Conservation (phyloP, 371 early-diverging fungal species). For the Apophysomyces trapeziformis region DNA sequence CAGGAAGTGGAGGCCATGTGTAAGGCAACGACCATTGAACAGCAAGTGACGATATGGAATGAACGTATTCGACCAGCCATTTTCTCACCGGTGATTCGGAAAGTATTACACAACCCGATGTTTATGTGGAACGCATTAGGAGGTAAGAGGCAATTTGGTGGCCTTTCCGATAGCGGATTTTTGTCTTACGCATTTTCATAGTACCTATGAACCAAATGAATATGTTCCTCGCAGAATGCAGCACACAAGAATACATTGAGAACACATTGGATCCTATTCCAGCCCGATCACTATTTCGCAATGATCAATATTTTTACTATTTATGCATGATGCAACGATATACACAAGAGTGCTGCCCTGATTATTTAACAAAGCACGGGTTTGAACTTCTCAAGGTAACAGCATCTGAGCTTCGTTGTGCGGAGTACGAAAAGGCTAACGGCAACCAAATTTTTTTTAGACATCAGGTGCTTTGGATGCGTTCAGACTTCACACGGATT, state of each 20-base stretch:
- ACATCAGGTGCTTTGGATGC: slow-evolving; percentile 57
- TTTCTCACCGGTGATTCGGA: slow-evolving; percentile 66
- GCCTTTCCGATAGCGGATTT: neutral
- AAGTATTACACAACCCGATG: slow-evolving; percentile 74
- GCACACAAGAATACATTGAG: slow-evolving; percentile 77
- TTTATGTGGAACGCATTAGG: slow-evolving; percentile 90
- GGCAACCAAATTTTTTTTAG: slow-evolving; percentile 12
- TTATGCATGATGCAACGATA: slow-evolving; percentile 75
- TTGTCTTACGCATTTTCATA: slow-evolving; percentile 10
- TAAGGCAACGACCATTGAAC: slow-evolving; percentile 57
- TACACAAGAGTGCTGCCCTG: slow-evolving; percentile 67
- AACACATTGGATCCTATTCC: slow-evolving; percentile 86
- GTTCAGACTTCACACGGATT: slow-evolving; percentile 80
- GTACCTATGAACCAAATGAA: slow-evolving; percentile 91
- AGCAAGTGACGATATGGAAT: slow-evolving; percentile 70
- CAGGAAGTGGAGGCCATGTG: slow-evolving; percentile 65
- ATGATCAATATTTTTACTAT: slow-evolving; percentile 87
- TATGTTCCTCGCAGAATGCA: slow-evolving; percentile 81
- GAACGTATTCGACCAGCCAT: slow-evolving; percentile 66
- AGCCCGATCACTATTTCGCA: slow-evolving; percentile 58
- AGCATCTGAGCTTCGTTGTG: neutral
- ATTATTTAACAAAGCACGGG: slow-evolving; percentile 74
- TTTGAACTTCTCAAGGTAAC: slow-evolving; percentile 64
- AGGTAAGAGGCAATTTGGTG: slow-evolving; percentile 30
- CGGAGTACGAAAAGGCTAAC: neutral